phyloP scores from a whole-genome alignment of 2,329 filamentous ascomycete species.

The Trichoderma sp. region DNA sequence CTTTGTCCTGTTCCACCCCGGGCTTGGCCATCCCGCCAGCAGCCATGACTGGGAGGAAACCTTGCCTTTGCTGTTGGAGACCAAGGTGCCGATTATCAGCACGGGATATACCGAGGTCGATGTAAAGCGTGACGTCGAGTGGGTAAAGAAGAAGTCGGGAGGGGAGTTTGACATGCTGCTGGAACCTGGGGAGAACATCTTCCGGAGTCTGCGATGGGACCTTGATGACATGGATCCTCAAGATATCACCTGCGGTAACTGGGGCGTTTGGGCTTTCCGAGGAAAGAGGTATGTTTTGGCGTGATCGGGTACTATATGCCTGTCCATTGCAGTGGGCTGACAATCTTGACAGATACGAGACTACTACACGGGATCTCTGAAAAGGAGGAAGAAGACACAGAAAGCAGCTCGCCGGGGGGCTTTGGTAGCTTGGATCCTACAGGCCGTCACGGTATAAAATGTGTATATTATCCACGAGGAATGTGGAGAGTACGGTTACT shows the following conservation, averaged over 20 bases:
- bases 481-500: neutral
- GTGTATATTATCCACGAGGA: neutral
- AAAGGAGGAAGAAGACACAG: neutral
- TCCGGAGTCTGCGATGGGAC: slow-evolving; percentile 95
- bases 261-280: slow-evolving; percentile 95
- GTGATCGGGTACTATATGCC: neutral
- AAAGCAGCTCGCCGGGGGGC: neutral
- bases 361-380: slow-evolving; percentile 55
- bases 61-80: slow-evolving; percentile 85
- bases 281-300: slow-evolving; percentile 76
- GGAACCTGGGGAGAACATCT: slow-evolving; percentile 89
- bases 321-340: slow-evolving; percentile 38
- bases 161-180: slow-evolving; percentile 92
- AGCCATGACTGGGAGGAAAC: slow-evolving; percentile 94
- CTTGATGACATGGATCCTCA: slow-evolving; percentile 93
- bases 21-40: slow-evolving; percentile 89
- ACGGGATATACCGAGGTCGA: slow-evolving; percentile 97
- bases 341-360: slow-evolving; percentile 58
- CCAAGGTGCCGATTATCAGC: slow-evolving; percentile 90
- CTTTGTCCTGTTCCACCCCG: slow-evolving; percentile 96
- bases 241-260: slow-evolving; percentile 93
- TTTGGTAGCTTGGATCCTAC: neutral
- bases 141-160: slow-evolving; percentile 80
- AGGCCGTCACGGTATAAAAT: neutral
- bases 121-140: slow-evolving; percentile 88